Percentiles rank a stretch among this genome's conserved stretches.
Conservation (phyloP, 1,139 yeast species). For the Spencermartinsiella ligniputridi region DNA sequence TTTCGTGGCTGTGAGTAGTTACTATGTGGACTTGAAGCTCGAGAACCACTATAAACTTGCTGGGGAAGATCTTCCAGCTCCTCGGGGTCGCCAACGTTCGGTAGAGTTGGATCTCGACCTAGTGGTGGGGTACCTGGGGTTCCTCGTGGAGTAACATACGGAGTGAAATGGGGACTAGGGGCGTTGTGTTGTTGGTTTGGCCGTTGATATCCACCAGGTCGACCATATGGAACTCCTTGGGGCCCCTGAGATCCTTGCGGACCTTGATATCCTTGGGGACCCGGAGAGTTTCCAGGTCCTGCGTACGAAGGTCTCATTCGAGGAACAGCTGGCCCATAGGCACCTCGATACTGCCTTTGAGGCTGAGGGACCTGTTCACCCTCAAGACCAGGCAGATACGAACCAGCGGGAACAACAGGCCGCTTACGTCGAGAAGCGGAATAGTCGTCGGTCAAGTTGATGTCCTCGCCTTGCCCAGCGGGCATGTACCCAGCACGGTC, state of each 20-base stretch:
- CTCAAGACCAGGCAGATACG: slow-evolving; percentile 12
- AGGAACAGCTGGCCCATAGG: neutral
- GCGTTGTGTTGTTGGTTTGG: no score
- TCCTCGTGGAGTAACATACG: slow-evolving; percentile 7
- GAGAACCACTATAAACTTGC: slow-evolving; percentile 21
- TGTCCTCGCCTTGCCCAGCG: slow-evolving; percentile 30
- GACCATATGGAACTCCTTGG: neutral
- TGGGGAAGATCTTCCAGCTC: neutral
- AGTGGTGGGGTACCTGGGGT: slow-evolving; percentile 5
- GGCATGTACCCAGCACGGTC: slow-evolving; percentile 18
- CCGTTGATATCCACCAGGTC: neutral
- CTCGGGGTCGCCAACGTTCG: neutral
- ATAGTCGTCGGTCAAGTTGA: slow-evolving; percentile 6
- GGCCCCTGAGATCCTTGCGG: neutral
- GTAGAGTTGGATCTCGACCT: slow-evolving; percentile 5
- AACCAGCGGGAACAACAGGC: slow-evolving; percentile 8
- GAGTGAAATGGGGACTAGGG: slow-evolving; percentile 5
- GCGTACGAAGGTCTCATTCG: slow-evolving; percentile 7
- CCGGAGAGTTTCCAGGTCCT: neutral
- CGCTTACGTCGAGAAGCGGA: slow-evolving; percentile 7
- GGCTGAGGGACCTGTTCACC: neutral
- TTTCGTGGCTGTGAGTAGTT: slow-evolving; percentile 3
- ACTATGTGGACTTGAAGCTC: slow-evolving; percentile 19
- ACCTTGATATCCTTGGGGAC: slow-evolving; percentile 3
- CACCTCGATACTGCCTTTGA: slow-evolving; percentile 1